These are phyloP conservation scores for Pseudonitzschia pungens DNA, from an alignment of 108 stramenopile species.

Conservation along the genomic window DNA sequence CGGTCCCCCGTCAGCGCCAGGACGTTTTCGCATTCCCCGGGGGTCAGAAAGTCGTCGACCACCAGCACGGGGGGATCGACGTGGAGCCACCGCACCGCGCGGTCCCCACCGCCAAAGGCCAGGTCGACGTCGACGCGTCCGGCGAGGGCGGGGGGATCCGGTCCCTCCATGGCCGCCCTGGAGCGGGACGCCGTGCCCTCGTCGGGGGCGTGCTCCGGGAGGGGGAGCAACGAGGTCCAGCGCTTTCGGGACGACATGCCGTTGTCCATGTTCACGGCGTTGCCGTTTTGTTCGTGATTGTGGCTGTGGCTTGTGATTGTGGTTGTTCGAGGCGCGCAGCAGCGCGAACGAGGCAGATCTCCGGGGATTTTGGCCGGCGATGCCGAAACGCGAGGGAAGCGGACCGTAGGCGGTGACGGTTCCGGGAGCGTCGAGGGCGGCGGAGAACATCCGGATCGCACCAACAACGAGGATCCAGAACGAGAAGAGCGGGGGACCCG, in stretches of 20 bases:
- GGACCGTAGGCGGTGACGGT: no score
- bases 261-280: background rate
- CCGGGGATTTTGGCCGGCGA: no score
- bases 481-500: no score
- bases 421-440: no score
- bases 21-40: background rate
- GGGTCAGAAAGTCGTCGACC: conserved; percentile 2
- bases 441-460: no score
- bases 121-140: background rate
- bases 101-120: background rate
- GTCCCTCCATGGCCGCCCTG: background rate
- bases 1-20: background rate
- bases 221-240: background rate
- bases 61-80: conserved; percentile 12
- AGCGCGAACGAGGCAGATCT: no score
- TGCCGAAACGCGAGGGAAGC: no score
- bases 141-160: background rate
- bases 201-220: background rate
- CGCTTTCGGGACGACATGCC: background rate
- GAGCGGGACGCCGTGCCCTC: background rate
- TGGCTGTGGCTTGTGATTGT: background rate
- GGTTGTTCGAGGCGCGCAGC: background rate
- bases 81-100: background rate
- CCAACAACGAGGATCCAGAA: no score
- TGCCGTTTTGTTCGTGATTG: background rate